phyloP scores from a whole-genome alignment of 768 basidiomycete species.

The Lactifluus subvellereus region DNA sequence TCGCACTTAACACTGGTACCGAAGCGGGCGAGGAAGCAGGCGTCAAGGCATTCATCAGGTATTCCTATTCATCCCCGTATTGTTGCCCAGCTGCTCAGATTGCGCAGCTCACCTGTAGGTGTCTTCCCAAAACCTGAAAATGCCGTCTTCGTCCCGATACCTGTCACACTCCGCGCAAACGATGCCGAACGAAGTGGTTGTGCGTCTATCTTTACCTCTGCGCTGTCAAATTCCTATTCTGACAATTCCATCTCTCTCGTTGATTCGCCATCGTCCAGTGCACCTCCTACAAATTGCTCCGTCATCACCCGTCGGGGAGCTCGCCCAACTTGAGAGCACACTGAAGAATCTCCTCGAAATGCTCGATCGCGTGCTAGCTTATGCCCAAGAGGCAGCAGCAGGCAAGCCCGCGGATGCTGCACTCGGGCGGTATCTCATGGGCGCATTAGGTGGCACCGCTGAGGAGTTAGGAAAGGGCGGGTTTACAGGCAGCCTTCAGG shows the following conservation, averaged over 20 bases:
- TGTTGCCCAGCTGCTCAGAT: not conserved
- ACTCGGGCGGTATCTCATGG: slow-evolving; percentile 87
- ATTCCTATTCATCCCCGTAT: not conserved
- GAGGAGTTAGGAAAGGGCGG: slow-evolving; percentile 65
- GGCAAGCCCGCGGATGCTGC: slow-evolving; percentile 74
- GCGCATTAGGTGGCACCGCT: slow-evolving; percentile 68
- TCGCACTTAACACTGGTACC: slow-evolving; percentile 83
- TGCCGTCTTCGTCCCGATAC: slow-evolving; percentile 89
- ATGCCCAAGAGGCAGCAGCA: slow-evolving; percentile 79
- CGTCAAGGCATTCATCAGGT: slow-evolving; percentile 87
- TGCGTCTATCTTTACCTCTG: slow-evolving; percentile 38
- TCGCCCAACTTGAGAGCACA: slow-evolving; percentile 71
- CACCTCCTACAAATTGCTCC: slow-evolving; percentile 56
- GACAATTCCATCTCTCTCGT: not conserved
- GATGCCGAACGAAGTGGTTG: slow-evolving; percentile 81
- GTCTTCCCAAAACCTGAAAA: slow-evolving; percentile 89
- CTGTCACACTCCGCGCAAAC: slow-evolving; percentile 78
- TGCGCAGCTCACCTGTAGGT: slow-evolving; percentile 74
- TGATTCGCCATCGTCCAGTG: slow-evolving; percentile 40
- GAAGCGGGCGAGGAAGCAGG: slow-evolving; percentile 58
- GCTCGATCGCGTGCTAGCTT: slow-evolving; percentile 79
- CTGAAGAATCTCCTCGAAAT: slow-evolving; percentile 65
- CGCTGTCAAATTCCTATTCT: slow-evolving; percentile 4
- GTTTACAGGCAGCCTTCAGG: slow-evolving; percentile 76
- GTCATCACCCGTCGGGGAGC: slow-evolving; percentile 48